Base-by-base conservation (phyloP, 257 asterid genomes). In the Galeopsis tetrahit region DNA sequence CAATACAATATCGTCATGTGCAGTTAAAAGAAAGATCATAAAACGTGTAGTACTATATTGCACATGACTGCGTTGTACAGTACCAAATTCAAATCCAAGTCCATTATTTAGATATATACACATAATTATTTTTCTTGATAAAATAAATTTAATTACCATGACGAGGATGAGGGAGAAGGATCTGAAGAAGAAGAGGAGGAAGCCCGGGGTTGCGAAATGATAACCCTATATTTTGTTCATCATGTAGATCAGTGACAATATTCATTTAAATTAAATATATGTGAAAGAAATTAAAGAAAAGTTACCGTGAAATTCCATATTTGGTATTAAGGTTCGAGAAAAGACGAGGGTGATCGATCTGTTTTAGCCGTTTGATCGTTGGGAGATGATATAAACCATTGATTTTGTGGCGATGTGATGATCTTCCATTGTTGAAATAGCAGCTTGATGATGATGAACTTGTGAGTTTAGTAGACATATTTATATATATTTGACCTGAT, bases 391-490 rank as follows among this genome's bases (percentile, higher is more conserved):
- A 33, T 3, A 63, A 43, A 31, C 68, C 38, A 38, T 74, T 43
- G 52, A 34, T 65, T 28, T 55, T 61, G 63, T 63, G 59, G 55
- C 33, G 68, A 33, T 7, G 32, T 39, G 39, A 43, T 28, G 33
- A 52, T 52, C 31, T 67, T 28, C 66, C 73, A 75, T 57, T 31
- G 78, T 35, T 56, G 78, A 77, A n/a, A 69, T 15, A 58, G 67
- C 21, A 39, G 67, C 10, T 36, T 66, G 58, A 62, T 46, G 79
- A 52, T 63, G 77, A 63, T 38, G 82, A 46, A 74, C 31, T 64
- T 63, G 81, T 42, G 63, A 78, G 59, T 62, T 72, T 77, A 1
- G 70, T 42, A 49, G 77, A 35, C 86, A 79, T n/a, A n/a, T 21
- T 21, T 21, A 21, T 21, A 21, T 21, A 21, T 40, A 40, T 1